Base-by-base conservation (phyloP, 1,284 basidiomycete species). In the Laetiporus sulphureus region DNA sequence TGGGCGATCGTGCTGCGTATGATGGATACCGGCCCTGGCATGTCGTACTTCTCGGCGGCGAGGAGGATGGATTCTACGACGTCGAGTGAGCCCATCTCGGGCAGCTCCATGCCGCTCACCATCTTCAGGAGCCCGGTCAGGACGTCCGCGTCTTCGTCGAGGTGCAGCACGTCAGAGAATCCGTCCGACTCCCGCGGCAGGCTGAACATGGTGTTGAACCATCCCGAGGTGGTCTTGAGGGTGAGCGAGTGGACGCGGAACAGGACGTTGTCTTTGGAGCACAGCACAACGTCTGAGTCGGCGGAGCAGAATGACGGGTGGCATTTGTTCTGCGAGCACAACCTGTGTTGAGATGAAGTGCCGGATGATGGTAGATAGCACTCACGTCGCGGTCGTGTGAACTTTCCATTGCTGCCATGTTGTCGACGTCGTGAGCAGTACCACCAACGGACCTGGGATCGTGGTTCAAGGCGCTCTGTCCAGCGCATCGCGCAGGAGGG, bases 41-140 rank as follows among this genome's bases (percentile, higher is more conserved):
- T 79, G 32, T 81, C 79, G 54, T 79, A 82, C 50, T 79, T 80
- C 47, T 82, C 79, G 0, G 77, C 71, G 0, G 73, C 75, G 41
- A 66, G 71, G 4, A 80, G 59, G 10, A 80, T 51, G 2, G 64
- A 55, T 32, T 79, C 76, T 41, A 80, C 55, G 23, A 54, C 51
- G 49, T 76, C 72, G 50, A 72, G 69, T 2, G 70, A 63, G 20
- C 63, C 57, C 15, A 76, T 56, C 2, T 63, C 59, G 19, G 68
- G 60, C 8, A 80, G 60, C 0, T 72, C 67, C 13, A 75, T 62
- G 10, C 78, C 76, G 41, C 69, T 73, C 18, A 73, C 61, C 67
- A 81, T 76, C 47, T 69, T 67, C 6, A 83, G 65, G 6, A 83
- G 57, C 5, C 61, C 59, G 38, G 75, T 69, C 34, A 82, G 66